Conservation (phyloP, 2,329 filamentous ascomycete genomes). For the Fusarium sp. region DNA sequence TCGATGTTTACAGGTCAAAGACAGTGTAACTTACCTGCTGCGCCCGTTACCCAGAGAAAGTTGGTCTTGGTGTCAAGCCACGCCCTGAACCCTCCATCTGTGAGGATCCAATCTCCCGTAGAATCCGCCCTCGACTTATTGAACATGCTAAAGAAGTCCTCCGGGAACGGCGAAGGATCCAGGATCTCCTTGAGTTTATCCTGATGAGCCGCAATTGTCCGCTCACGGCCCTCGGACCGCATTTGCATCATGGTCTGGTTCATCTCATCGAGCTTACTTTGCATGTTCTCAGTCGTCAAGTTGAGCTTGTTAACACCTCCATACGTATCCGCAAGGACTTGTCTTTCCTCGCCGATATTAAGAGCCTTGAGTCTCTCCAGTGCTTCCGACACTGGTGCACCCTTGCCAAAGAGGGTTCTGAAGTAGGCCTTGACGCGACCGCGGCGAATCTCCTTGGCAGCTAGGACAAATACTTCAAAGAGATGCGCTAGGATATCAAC, state of each 20-base stretch:
- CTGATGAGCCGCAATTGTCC: slow-evolving; percentile 52
- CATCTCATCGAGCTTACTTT: slow-evolving; percentile 55
- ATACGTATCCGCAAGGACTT: slow-evolving; percentile 63
- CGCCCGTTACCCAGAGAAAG: slow-evolving; percentile 62
- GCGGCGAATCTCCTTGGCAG: slow-evolving; percentile 59
- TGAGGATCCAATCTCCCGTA: slow-evolving; percentile 64
- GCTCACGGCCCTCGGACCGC: slow-evolving; percentile 55
- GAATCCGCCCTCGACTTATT: slow-evolving; percentile 57
- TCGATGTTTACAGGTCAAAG: not conserved
- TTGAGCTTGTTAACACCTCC: slow-evolving; percentile 56
- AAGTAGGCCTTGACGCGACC: slow-evolving; percentile 61
- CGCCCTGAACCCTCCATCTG: slow-evolving; percentile 56
- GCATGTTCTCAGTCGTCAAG: slow-evolving; percentile 55
- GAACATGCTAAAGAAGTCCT: slow-evolving; percentile 61
- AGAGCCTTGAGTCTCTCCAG: slow-evolving; percentile 59
- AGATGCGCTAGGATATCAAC: slow-evolving; percentile 60
- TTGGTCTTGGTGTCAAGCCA: slow-evolving; percentile 59
- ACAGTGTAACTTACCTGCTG: slow-evolving; percentile 54
- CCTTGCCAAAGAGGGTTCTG: slow-evolving; percentile 58
- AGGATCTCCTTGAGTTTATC: slow-evolving; percentile 60
- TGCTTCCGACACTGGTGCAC: slow-evolving; percentile 58
- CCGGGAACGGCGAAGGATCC: slow-evolving; percentile 60
- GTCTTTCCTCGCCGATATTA: slow-evolving; percentile 59
- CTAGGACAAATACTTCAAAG: slow-evolving; percentile 62
- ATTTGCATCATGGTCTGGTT: slow-evolving; percentile 55